A percentile compares a stretch with the other conserved stretches of the same genome.
Conservation (phyloP, 2,329 filamentous ascomycete species). For the Amphichorda felina region DNA sequence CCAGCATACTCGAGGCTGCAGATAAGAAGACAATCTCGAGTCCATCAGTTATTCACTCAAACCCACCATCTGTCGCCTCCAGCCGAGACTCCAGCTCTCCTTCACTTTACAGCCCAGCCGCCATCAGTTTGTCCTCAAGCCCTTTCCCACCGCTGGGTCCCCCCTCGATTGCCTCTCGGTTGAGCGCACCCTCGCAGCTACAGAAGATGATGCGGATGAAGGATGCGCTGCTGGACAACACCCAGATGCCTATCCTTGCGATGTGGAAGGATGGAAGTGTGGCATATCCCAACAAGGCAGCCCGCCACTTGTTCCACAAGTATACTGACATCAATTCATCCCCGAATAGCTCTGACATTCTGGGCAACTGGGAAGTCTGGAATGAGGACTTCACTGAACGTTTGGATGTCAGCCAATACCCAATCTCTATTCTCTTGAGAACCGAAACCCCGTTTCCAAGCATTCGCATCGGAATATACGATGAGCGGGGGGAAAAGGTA, state of each 20-base stretch:
- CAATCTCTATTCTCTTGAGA: constrained; percentile 51
- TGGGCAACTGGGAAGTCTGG: constrained; percentile 50
- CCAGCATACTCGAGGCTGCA: constrained; percentile 29
- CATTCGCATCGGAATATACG: constrained; percentile 51
- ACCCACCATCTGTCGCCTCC: constrained; percentile 32
- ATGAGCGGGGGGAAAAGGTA: constrained; percentile 36
- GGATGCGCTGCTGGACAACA: constrained; percentile 65
- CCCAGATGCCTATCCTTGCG: constrained; percentile 61
- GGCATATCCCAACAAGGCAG: constrained; percentile 60
- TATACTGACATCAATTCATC: constrained; percentile 25
- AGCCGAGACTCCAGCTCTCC: constrained; percentile 35
- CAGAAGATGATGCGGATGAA: constrained; percentile 67
- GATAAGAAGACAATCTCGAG: constrained; percentile 30
- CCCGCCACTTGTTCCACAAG: constrained; percentile 35
- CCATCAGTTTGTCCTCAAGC: constrained; percentile 39
- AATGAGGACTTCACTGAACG: constrained; percentile 52
- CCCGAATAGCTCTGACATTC: constrained; percentile 40
- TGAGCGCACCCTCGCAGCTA: constrained; percentile 50
- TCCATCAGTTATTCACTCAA: constrained; percentile 14
- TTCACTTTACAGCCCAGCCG: constrained; percentile 37
- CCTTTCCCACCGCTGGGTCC: constrained; percentile 58
- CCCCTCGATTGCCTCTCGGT: constrained; percentile 40
- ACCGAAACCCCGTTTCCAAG: constrained; percentile 48
- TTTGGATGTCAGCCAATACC: constrained; percentile 49
- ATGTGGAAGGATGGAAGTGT: constrained; percentile 75